Conservation (phyloP, 257 asterid species). For the Lycium ferocissimum region DNA sequence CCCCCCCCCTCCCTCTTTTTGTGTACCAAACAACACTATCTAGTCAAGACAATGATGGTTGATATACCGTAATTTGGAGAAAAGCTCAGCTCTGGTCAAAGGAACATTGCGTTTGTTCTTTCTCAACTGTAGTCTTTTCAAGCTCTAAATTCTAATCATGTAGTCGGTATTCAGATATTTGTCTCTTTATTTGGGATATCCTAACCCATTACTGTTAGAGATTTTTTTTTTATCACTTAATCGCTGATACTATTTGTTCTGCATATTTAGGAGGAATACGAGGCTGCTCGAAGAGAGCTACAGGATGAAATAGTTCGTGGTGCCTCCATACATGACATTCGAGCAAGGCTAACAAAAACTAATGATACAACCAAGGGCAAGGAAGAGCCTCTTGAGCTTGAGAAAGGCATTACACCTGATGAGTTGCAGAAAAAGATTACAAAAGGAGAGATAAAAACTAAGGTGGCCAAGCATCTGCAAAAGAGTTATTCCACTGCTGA, state of each 20-base stretch:
- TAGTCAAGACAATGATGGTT: constrained; percentile 6
- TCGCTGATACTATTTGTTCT: neutral
- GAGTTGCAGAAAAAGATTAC: constrained; percentile 62
- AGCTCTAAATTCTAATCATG: neutral
- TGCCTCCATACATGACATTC: constrained; percentile 69
- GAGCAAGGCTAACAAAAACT: constrained; percentile 64
- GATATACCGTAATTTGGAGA: neutral
- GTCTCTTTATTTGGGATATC: constrained; percentile 2
- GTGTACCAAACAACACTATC: neutral
- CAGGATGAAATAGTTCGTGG: constrained; percentile 85
- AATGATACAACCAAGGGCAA: constrained; percentile 49
- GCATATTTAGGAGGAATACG: constrained; percentile 74
- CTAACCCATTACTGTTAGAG: neutral
- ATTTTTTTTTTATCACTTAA: neutral
- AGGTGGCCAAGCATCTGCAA: constrained; percentile 60
- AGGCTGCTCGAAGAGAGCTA: constrained; percentile 92
- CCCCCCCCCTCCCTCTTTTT: too few relatives aligned
- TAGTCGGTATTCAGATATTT: neutral
- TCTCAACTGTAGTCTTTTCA: constrained; percentile 17
- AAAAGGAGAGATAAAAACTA: constrained; percentile 73
- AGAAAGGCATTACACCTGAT: constrained; percentile 69
- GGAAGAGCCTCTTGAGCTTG: constrained; percentile 61
- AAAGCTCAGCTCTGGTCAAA: neutral
- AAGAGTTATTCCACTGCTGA: constrained; percentile 43
- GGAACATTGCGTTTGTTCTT: neutral